These are phyloP conservation scores for Clitoria ternatea DNA, from an alignment of 306 rosid genomes.

Conservation along the genomic window DNA sequence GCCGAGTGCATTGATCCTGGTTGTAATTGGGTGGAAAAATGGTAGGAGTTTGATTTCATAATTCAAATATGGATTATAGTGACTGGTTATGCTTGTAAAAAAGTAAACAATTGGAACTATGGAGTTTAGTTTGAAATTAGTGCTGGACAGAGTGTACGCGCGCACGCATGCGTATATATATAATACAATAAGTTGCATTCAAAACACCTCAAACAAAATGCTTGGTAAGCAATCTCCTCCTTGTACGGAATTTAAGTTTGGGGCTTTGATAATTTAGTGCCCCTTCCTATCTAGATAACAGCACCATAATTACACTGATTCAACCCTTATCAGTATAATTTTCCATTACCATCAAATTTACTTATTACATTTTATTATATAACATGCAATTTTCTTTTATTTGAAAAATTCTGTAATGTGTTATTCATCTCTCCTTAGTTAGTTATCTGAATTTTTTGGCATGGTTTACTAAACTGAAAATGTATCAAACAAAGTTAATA, in stretches of 20 bases:
- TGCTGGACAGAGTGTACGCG: neutral
- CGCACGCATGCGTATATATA: no score
- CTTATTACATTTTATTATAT: neutral
- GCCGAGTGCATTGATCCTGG: constrained; percentile 93
- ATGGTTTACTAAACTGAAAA: neutral
- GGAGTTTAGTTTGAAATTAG: neutral
- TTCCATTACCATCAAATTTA: neutral
- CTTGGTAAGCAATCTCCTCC: neutral
- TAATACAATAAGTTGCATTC: neutral
- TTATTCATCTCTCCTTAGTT: neutral
- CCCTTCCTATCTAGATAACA: neutral
- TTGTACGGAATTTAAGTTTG: neutral
- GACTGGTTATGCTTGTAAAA: neutral
- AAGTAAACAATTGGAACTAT: neutral
- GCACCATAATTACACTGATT: neutral
- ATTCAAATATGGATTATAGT: neutral
- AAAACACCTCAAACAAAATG: neutral
- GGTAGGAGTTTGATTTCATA: constrained; percentile 44
- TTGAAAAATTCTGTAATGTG: neutral
- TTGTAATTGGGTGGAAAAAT: constrained; percentile 96
- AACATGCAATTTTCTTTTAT: neutral
- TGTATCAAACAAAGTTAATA: neutral
- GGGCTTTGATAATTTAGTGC: neutral
- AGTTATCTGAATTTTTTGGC: neutral
- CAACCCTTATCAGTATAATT: neutral